Conservation (phyloP, 192 early-diverging fungal species). For the Rhizoclosmatium sp. region DNA sequence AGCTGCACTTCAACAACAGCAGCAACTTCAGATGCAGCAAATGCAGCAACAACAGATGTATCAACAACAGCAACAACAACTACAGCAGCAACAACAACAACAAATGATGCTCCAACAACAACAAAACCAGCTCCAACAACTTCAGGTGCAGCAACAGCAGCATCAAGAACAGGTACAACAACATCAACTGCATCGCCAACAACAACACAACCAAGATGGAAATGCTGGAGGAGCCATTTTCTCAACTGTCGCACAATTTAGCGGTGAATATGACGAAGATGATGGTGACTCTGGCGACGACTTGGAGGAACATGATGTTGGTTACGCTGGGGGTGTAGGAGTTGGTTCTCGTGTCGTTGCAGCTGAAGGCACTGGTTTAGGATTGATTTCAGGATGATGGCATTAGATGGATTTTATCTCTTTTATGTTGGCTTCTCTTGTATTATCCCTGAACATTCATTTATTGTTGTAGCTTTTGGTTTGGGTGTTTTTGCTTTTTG, state of each 20-base stretch:
- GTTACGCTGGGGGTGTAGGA: background rate
- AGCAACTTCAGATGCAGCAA: background rate
- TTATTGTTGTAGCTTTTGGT: too few relatives aligned
- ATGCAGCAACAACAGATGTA: background rate
- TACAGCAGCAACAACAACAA: background rate
- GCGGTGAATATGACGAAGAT: background rate
- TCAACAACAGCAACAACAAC: background rate
- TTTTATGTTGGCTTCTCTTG: too few relatives aligned
- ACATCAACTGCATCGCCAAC: background rate
- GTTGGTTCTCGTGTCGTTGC: too few relatives aligned
- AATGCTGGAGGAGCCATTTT: slow-evolving; percentile 4
- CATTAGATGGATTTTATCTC: too few relatives aligned
- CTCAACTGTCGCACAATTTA: background rate
- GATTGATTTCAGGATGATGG: too few relatives aligned
- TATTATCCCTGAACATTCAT: too few relatives aligned
- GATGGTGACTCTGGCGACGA: background rate
- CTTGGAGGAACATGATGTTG: background rate
- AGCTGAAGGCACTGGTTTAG: too few relatives aligned
- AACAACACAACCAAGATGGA: background rate
- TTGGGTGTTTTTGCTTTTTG: too few relatives aligned
- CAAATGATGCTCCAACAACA: background rate
- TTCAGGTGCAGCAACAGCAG: background rate
- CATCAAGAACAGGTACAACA: background rate
- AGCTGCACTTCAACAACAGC: background rate
- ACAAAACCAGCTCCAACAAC: background rate